Evolutionary conservation across 2,329 filamentous ascomycete genomes (phyloP), one percentile per base, ranked within the genome.

Genomic region (Fusarium devonianum): DNA sequence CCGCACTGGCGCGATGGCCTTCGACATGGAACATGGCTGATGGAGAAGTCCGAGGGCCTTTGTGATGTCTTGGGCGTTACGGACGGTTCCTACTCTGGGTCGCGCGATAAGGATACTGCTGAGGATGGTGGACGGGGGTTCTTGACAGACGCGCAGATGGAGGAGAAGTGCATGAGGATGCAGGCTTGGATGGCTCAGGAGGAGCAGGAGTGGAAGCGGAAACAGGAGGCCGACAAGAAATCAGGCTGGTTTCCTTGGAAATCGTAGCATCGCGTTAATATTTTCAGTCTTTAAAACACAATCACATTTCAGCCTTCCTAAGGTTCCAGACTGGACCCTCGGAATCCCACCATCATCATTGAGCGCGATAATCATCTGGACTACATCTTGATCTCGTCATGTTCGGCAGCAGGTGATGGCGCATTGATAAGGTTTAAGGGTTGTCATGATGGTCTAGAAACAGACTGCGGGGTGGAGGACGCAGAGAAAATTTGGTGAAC

Each of bases 1-100:
- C 58, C 69, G 1, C 74, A 80, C 50, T 82, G 79, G 80, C 71
- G 73, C 40, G 68, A 76, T 41, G 79, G 79, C 0, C 67, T 82
- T 17, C 63, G 58, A 10, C 70, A 80, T 45, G 72, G 69, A 2
- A 63, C 71, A 9, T 81, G 78, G 78, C 53, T 81, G 4, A 64
- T 75, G 53, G 53, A 65, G 3, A 81, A 80, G 57, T 66, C 72
- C 0, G 70, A 73, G 41, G 72, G 71, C 0, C 55, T 80, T 5
- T 73, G 71, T 13, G 63, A 66, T n/a, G 60, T 71, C 0, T 32
- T 76, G 0, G 72, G 75, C 7, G 63, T 78, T 1, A 62, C 66
- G 1, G 62, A 68, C 3, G 73, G 72, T 0, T 38, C 41, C 0
- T 74, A 74, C 30, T 53, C 57, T 2, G 71, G 71, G 2, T 62